Evolutionary conservation across 1,139 yeast species (phyloP), one percentile per base, ranked within the genome.

Genomic region (Eremothecium coryli): DNA sequence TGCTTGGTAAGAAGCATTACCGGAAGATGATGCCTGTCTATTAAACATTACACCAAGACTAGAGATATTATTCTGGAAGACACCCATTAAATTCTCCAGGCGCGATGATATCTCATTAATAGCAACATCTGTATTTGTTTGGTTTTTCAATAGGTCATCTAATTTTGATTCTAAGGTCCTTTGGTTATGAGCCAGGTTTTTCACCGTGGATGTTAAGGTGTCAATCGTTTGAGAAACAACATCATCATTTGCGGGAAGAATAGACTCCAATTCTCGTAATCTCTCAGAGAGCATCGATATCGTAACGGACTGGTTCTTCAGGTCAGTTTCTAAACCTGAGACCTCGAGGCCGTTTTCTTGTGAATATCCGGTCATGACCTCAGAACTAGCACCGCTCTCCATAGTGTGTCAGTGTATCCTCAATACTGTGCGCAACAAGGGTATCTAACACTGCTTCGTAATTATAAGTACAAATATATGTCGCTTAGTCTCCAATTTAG

Each of bases 91-190:
- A 6, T 22, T 15, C 22, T 27, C 30, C 21, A 27, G 7, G 4
- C 30, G 37, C 34, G 46, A 44, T 22, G 50, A 52, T 18, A 56
- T 35, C 23, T 44, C 44, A 35, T 57, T 57, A 8, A 57, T 56
- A 18, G 55, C 38, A 4, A 50, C 39, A 40, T 57, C 62, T 5
- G 62, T 54, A 36, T 56, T 55, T 42, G 49, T 45, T 36, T 57
- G 62, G 38, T 57, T 57, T 30, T 48, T 54, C 35, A 56, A 36
- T 18, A 52, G 43, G 38, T 57, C 62, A 25, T 56, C 60, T 15
- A 56, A 35, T 37, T 51, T 56, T 37, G 50, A 55, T 37, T 57
- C 60, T 21, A 57, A 38, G 2, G 53, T 52, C 11, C 48, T 39
- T 37, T 57, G 61, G 34, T 57, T 57, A 31, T 55, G 50, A 8